A percentile compares a stretch with the other conserved stretches of the same genome.
Conservation (phyloP, 2,329 filamentous ascomycete genomes). For the Saccharata proteae region DNA sequence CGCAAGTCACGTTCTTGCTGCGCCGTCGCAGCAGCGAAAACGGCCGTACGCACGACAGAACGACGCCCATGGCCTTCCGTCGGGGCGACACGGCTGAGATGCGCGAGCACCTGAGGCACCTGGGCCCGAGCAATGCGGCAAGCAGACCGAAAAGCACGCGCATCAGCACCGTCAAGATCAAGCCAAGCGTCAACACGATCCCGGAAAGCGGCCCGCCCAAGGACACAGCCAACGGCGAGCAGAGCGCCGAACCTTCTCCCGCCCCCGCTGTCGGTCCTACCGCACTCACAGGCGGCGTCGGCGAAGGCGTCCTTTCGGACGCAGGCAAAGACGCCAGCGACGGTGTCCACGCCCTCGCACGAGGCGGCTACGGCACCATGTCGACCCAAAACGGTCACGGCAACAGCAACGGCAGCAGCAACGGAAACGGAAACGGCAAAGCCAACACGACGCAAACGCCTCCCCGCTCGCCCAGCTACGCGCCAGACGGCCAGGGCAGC, state of each 20-base stretch:
- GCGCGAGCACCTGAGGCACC: constrained; percentile 48
- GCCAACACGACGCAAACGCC: constrained; percentile 9
- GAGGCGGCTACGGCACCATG: constrained; percentile 34
- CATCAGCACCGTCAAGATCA: constrained; percentile 53
- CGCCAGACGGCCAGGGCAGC: no score
- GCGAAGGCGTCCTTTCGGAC: constrained; percentile 41
- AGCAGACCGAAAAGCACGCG: constrained; percentile 48
- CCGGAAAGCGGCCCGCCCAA: constrained; percentile 31
- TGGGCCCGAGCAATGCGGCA: constrained; percentile 52
- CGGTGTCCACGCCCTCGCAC: constrained; percentile 48
- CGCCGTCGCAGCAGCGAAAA: constrained; percentile 33
- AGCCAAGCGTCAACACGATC: constrained; percentile 38
- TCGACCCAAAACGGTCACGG: background rate
- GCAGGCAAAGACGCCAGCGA: constrained; percentile 40
- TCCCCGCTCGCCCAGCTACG: no score
- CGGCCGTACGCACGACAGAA: constrained; percentile 13
- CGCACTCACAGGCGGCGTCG: constrained; percentile 39
- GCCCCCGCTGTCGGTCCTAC: constrained; percentile 21
- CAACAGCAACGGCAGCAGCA: constrained; percentile 9
- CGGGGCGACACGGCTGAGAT: constrained; percentile 43
- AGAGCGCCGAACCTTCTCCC: constrained; percentile 29
- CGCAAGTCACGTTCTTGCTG: constrained; percentile 30
- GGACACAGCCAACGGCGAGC: constrained; percentile 13
- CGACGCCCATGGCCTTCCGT: constrained; percentile 30
- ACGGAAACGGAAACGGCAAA: no score